Conservation (phyloP, 2,329 filamentous ascomycete genomes). For the Colletotrichum magnum region DNA sequence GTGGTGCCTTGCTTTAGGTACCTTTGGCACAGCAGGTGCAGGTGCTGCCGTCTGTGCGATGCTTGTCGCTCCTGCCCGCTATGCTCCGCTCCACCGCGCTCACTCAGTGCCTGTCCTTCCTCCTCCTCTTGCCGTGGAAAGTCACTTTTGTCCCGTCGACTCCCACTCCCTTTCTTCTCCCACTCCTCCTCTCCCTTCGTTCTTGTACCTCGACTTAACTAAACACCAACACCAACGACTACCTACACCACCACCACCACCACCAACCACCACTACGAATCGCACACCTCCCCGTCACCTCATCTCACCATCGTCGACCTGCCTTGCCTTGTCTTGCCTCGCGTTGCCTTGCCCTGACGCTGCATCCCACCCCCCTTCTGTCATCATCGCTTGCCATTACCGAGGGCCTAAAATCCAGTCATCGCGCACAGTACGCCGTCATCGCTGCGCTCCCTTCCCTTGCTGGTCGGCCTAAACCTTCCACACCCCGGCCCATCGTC, state of each 20-base stretch:
- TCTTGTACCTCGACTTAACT: background rate
- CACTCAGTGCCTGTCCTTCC: background rate
- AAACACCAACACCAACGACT: background rate
- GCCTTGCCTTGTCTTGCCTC: no score
- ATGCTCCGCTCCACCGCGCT: background rate
- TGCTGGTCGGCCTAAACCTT: slow-evolving; percentile 29
- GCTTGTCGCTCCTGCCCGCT: background rate
- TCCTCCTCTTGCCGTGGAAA: background rate
- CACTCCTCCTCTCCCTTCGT: slow-evolving; percentile 3
- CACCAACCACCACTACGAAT: background rate
- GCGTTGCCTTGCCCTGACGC: background rate
- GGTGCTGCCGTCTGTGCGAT: background rate
- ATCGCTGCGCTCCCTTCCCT: slow-evolving; percentile 28
- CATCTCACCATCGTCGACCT: slow-evolving; percentile 4
- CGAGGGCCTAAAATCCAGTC: slow-evolving; percentile 8
- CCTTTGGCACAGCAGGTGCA: no score
- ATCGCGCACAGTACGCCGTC: slow-evolving; percentile 28
- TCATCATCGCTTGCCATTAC: slow-evolving; percentile 32
- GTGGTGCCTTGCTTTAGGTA: no score
- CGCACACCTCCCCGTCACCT: background rate
- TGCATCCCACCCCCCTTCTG: slow-evolving; percentile 25
- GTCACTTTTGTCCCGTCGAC: background rate
- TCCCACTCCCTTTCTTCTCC: slow-evolving; percentile 4
- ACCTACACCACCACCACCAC: background rate
- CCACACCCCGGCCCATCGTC: slow-evolving; percentile 25